A percentile compares a stretch with the other conserved stretches of the same genome.
Evolutionary conservation across 257 asterid species (phyloP).

Genomic region (Przewalskia tangutica): DNA sequence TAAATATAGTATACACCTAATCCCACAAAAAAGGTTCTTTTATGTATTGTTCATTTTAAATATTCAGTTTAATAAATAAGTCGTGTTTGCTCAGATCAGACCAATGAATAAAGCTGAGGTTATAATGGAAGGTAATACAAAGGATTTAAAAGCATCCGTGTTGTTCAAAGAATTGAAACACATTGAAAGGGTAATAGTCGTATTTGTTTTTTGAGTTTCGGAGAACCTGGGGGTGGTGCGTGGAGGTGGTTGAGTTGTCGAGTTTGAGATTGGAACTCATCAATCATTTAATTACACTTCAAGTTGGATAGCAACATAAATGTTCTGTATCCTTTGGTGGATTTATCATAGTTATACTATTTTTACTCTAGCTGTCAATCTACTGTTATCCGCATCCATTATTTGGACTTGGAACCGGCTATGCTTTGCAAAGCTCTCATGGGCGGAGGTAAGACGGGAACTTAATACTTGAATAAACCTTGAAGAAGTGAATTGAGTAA

Average conservation of each 20-base stretch:
- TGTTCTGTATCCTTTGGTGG: neutral
- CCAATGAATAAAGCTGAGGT: neutral
- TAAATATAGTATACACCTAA: neutral
- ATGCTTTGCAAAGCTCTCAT: neutral
- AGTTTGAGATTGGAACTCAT: neutral
- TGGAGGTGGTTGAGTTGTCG: neutral
- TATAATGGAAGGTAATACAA: neutral
- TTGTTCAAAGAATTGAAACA: neutral
- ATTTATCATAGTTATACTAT: neutral
- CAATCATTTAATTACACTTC: neutral
- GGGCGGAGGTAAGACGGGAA: neutral
- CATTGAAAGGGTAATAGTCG: neutral
- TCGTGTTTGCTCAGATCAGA: neutral
- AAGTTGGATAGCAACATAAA: neutral
- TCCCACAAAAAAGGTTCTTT: neutral
- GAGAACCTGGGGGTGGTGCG: neutral
- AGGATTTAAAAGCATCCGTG: neutral
- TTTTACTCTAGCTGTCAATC: neutral
- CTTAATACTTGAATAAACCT: neutral
- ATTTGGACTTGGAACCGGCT: neutral
- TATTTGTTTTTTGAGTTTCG: neutral
- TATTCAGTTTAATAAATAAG: neutral
- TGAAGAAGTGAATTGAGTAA: neutral
- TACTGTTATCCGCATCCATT: neutral
- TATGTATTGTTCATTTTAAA: neutral